Evolutionary conservation across 768 basidiomycete genomes (phyloP).

Genomic region (Phallus indusiatus): DNA sequence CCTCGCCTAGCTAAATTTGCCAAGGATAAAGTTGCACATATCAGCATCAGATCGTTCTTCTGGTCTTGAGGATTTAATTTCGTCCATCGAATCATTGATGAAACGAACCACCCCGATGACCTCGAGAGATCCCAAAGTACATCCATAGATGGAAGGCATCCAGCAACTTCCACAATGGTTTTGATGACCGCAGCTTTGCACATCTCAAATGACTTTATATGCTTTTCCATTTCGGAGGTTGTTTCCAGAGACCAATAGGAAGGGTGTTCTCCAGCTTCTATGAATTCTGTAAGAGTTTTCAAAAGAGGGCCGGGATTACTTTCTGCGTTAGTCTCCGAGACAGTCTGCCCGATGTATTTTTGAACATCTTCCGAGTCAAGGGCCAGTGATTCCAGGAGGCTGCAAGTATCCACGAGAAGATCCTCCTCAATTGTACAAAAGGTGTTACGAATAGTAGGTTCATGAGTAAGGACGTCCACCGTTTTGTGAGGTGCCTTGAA

Average conservation of each 20-base stretch:
- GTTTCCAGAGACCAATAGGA: conserved; percentile 57
- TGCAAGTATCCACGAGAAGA: conserved; percentile 63
- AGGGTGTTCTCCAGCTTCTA: conserved; percentile 63
- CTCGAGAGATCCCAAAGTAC: conserved; percentile 58
- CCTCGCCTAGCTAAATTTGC: conserved; percentile 78
- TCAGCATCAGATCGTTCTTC: conserved; percentile 62
- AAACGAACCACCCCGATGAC: conserved; percentile 66
- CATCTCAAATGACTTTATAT: conserved; percentile 52
- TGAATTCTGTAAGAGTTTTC: conserved; percentile 56
- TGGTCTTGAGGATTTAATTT: conserved; percentile 37
- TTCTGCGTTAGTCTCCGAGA: conserved; percentile 33
- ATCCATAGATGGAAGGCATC: conserved; percentile 70
- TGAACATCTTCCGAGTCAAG: conserved; percentile 74
- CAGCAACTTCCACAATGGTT: conserved; percentile 75
- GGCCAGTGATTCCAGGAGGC: conserved; percentile 64
- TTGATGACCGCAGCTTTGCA: conserved; percentile 85
- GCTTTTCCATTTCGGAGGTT: not conserved
- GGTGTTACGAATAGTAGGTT: conserved; percentile 9
- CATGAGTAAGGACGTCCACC: conserved; percentile 16
- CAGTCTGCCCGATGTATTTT: conserved; percentile 57
- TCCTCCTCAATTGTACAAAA: conserved; percentile 47
- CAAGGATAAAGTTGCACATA: conserved; percentile 74
- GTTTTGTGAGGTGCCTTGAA: conserved; percentile 25
- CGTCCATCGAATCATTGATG: conserved; percentile 70
- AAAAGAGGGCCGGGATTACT: conserved; percentile 51